These are phyloP conservation scores for Torulaspora globosa DNA, from an alignment of 1,139 yeast species.

Conservation along the genomic window DNA sequence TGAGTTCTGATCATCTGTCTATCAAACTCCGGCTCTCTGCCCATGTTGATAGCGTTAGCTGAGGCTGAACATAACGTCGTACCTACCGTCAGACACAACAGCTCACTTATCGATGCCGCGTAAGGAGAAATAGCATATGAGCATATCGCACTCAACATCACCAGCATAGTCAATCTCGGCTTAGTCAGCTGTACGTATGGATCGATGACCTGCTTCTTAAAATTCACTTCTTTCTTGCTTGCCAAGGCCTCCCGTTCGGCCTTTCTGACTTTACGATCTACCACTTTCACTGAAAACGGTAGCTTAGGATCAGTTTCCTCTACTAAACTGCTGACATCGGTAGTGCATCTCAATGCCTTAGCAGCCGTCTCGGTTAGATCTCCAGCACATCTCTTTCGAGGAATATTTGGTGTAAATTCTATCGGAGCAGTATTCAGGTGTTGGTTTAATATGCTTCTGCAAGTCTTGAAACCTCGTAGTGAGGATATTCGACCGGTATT, in stretches of 20 bases:
- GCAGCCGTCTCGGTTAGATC: slow-evolving; percentile 24
- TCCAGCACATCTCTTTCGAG: slow-evolving; percentile 13
- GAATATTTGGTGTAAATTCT: slow-evolving; percentile 39
- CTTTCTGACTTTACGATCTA: slow-evolving; percentile 23
- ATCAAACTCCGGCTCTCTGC: slow-evolving; percentile 89
- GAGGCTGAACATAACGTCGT: slow-evolving; percentile 87
- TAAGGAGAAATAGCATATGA: slow-evolving; percentile 90
- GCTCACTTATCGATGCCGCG: slow-evolving; percentile 63
- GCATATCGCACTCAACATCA: slow-evolving; percentile 86
- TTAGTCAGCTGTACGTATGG: slow-evolving; percentile 79
- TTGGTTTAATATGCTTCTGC: not conserved
- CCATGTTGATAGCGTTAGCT: slow-evolving; percentile 97
- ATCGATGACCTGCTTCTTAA: slow-evolving; percentile 41
- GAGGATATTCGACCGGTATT: slow-evolving; percentile 3
- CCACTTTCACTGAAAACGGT: slow-evolving; percentile 58
- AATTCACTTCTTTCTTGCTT: slow-evolving; percentile 17
- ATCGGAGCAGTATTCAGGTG: slow-evolving; percentile 38
- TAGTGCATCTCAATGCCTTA: slow-evolving; percentile 39
- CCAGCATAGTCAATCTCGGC: slow-evolving; percentile 82
- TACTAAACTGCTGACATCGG: slow-evolving; percentile 28
- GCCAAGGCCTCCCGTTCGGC: slow-evolving; percentile 19
- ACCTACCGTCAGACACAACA: slow-evolving; percentile 72
- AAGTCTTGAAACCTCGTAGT: slow-evolving; percentile 12
- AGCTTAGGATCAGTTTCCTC: slow-evolving; percentile 2
- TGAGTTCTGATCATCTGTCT: slow-evolving; percentile 84